Base-by-base conservation (phyloP, 495 filamentous ascomycete species). In the Haplographium delicatum region DNA sequence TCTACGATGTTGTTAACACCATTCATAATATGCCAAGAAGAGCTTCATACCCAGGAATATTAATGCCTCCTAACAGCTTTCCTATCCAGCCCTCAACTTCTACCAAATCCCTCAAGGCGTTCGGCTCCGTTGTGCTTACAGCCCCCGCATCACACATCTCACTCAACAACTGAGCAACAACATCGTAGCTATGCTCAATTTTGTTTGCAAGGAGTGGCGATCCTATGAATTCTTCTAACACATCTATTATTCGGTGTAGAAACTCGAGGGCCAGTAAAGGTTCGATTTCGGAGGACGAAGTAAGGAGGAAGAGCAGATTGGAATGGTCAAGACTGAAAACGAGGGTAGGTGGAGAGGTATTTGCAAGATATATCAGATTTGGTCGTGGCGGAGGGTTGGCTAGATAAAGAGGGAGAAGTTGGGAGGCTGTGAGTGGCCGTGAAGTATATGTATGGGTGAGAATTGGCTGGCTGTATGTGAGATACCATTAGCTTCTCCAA, bases 141-240 rank as follows among this genome's bases (percentile, higher is more conserved):
- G 83, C 75, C 3, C 93, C 94, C 10, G 81, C 90, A 78, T 99
- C 93, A 65, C 91, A 95, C 84, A 97, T 96, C 69, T 99, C 93
- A 58, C 83, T 85, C 23, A 97, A 74, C 6, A 99, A 70, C 67
- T 97, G 94, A 15, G 90, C 90, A 19, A 95, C 87, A 35, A 97
- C 84, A 81, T 97, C 89, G 63, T 97, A 99, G 65, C 80, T 87
- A 25, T 72, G 72, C 65, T 95, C 89, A 59, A 99, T 83, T 69
- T 91, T 95, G 50, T 72, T 74, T 13, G 89, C 84, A 18, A 95
- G 69, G 44, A 99, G 67, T 3, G 93, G 93, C n/a, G 87, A 78
- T 27, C 91, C 91, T 10, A 97, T 73, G 61, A 96, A 97, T 49
- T 96, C 93, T 68, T 99, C 94, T 16, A 99, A 74, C 3, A 88